These are phyloP conservation scores for Solanum peruvianum DNA, from an alignment of 257 asterid genomes.

Conservation along the genomic window DNA sequence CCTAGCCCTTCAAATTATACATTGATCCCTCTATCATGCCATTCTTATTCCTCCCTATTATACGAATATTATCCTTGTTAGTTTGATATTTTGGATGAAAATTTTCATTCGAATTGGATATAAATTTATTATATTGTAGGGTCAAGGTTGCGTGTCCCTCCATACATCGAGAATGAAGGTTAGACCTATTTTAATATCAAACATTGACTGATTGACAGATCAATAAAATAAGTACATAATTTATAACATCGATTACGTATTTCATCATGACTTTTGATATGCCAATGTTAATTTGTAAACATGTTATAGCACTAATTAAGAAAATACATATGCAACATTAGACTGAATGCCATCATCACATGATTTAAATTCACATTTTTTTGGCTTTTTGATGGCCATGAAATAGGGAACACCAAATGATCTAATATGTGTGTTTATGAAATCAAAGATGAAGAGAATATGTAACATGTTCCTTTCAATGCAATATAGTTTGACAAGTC, in stretches of 20 bases:
- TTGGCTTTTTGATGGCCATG: not conserved
- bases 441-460: not conserved
- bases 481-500: not conserved
- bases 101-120: not conserved
- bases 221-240: not conserved
- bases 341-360: not conserved
- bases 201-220: not conserved
- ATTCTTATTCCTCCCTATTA: not conserved
- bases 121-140: not conserved
- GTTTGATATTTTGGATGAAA: not conserved
- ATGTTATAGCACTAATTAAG: not conserved
- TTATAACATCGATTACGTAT: not conserved
- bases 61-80: not conserved
- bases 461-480: not conserved
- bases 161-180: not conserved
- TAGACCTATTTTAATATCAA: not conserved
- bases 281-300: not conserved
- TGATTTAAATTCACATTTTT: not conserved
- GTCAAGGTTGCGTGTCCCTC: not conserved
- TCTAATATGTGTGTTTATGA: not conserved
- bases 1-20: not conserved
- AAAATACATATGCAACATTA: not conserved
- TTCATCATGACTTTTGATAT: not conserved
- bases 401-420: not conserved
- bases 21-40: not conserved